phyloP scores from a whole-genome alignment of 2,329 filamentous ascomycete genomes.

The Colletotrichum filicis region DNA sequence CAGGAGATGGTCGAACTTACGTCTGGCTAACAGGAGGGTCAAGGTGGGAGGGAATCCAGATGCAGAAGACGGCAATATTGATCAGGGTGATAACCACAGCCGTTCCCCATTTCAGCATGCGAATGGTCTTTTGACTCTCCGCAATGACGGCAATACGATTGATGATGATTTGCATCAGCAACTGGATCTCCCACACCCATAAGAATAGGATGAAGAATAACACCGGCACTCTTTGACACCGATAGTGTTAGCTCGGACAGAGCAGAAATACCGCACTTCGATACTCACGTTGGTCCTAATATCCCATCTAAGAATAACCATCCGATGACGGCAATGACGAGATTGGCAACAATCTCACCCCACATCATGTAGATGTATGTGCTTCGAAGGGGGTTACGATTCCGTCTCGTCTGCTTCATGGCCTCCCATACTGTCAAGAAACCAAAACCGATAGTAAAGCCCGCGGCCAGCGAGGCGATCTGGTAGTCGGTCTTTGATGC shows the following conservation, averaged over 20 bases:
- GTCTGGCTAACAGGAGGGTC: constrained; percentile 49
- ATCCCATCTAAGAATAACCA: constrained; percentile 52
- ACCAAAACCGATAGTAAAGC: constrained; percentile 54
- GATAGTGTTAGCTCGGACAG: background rate
- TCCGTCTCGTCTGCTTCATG: constrained; percentile 52
- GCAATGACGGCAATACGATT: constrained; percentile 63
- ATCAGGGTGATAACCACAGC: constrained; percentile 57
- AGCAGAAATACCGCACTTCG: no score
- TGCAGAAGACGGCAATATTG: constrained; percentile 64
- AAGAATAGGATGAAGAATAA: constrained; percentile 50
- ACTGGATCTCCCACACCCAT: constrained; percentile 59
- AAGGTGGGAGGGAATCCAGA: constrained; percentile 62
- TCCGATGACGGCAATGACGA: constrained; percentile 49
- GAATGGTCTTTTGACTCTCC: constrained; percentile 49
- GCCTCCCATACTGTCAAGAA: constrained; percentile 53
- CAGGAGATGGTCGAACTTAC: constrained; percentile 40
- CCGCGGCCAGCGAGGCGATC: constrained; percentile 44
- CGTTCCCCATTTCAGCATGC: constrained; percentile 58
- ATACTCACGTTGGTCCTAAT: constrained; percentile 44
- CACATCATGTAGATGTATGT: constrained; percentile 58
- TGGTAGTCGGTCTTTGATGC: constrained; percentile 40
- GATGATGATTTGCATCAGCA: constrained; percentile 66
- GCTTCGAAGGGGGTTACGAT: constrained; percentile 46
- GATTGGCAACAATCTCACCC: constrained; percentile 53
- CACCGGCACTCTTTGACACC: constrained; percentile 40